These are phyloP conservation scores for Globisporangium parvum DNA, from an alignment of 352 stramenopile genomes.

Conservation along the genomic window DNA sequence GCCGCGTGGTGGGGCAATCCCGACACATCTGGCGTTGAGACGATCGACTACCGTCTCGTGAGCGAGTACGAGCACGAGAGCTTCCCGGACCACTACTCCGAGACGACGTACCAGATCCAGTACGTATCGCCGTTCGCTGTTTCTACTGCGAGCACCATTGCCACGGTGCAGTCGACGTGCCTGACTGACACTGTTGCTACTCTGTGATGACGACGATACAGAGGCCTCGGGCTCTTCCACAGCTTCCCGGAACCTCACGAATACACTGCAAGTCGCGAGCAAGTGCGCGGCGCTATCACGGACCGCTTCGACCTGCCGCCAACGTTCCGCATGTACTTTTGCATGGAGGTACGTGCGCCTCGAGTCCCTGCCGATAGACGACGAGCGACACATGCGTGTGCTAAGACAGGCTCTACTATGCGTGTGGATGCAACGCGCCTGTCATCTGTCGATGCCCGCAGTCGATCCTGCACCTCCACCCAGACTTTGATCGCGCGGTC, in stretches of 20 bases:
- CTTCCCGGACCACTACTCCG: constrained; percentile 47
- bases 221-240: constrained; percentile 65
- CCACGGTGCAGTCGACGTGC: neutral
- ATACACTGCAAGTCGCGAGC: constrained; percentile 27
- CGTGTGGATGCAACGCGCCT: neutral
- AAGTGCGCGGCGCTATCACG: constrained; percentile 40
- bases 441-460: constrained; percentile 5
- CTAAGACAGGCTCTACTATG: neutral
- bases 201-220: constrained; percentile 10
- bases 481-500: constrained; percentile 59
- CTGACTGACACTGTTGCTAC: neutral
- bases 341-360: constrained; percentile 40
- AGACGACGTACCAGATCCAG: constrained; percentile 46
- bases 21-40: constrained; percentile 58
- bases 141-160: neutral
- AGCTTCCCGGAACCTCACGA: constrained; percentile 30
- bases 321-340: constrained; percentile 60
- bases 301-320: constrained; percentile 49
- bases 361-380: neutral
- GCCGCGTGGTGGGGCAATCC: constrained; percentile 72
- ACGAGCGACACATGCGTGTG: neutral
- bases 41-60: constrained; percentile 65
- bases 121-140: constrained; percentile 16
- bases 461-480: constrained; percentile 70
- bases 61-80: constrained; percentile 57